phyloP scores from a whole-genome alignment of 768 basidiomycete species.

The Filobasidium floriforme region DNA sequence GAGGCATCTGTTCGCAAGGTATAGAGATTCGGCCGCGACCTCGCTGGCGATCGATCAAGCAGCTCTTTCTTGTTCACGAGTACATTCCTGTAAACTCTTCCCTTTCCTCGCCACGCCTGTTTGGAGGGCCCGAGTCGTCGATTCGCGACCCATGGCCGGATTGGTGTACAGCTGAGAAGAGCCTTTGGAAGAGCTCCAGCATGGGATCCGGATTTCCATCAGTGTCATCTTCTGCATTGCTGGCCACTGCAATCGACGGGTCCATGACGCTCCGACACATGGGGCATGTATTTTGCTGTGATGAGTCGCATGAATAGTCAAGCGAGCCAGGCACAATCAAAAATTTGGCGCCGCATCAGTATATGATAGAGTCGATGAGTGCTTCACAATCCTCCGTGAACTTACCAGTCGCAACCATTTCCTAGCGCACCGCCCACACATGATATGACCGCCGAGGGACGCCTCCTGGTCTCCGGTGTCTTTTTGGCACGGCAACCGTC shows the following conservation, averaged over 20 bases:
- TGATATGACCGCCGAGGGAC: slow-evolving; percentile 12
- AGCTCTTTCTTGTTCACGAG: background rate
- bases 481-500: slow-evolving; percentile 15
- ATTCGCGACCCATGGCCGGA: no score
- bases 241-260: background rate
- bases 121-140: no score
- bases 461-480: background rate
- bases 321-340: background rate
- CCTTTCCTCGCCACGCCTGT: background rate
- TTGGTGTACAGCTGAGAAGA: background rate
- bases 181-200: background rate
- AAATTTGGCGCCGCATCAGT: background rate
- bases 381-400: background rate
- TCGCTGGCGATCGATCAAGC: background rate
- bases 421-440: slow-evolving; percentile 22
- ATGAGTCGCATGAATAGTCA: background rate
- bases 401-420: slow-evolving; percentile 22
- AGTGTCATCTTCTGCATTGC: background rate
- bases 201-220: background rate
- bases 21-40: no score
- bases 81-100: slow-evolving; percentile 18
- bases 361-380: background rate
- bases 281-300: slow-evolving; percentile 21
- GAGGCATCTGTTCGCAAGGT: background rate
- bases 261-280: slow-evolving; percentile 18